These are phyloP conservation scores for Nicotiana otophora DNA, from an alignment of 257 asterid species.

Conservation along the genomic window DNA sequence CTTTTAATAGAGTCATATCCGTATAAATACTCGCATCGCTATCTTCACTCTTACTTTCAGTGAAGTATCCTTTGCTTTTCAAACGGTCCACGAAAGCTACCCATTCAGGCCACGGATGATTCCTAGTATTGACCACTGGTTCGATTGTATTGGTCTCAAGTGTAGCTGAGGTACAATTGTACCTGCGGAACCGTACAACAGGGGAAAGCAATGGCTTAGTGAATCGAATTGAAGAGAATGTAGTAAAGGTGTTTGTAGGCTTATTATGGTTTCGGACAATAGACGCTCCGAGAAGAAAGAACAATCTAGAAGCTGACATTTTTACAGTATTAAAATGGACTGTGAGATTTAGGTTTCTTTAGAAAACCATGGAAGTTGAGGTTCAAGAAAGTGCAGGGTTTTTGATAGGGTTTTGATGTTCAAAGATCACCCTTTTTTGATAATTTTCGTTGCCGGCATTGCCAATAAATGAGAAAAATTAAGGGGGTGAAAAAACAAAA, in stretches of 20 bases:
- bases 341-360: neutral
- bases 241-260: slow-evolving; percentile 9
- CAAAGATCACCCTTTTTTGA: neutral
- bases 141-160: slow-evolving; percentile 9
- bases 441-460: neutral
- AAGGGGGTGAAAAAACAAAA: neutral
- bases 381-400: neutral
- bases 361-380: neutral
- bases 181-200: slow-evolving; percentile 33
- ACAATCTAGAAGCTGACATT: slow-evolving; percentile 45
- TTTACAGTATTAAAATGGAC: neutral
- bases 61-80: slow-evolving; percentile 62
- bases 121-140: slow-evolving; percentile 4
- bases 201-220: slow-evolving; percentile 13
- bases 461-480: neutral
- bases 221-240: slow-evolving; percentile 19
- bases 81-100: slow-evolving; percentile 59
- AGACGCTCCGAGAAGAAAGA: slow-evolving; percentile 46
- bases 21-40: slow-evolving; percentile 30
- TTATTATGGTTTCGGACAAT: slow-evolving; percentile 21
- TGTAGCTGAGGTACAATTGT: slow-evolving; percentile 37
- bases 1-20: slow-evolving; percentile 54
- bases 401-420: slow-evolving; percentile 7
- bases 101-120: slow-evolving; percentile 99
- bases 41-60: slow-evolving; percentile 11